A percentile compares a stretch with the other conserved stretches of the same genome.
phyloP scores from a whole-genome alignment of 1,284 basidiomycete genomes.

The Tranzscheliella williamsii region DNA sequence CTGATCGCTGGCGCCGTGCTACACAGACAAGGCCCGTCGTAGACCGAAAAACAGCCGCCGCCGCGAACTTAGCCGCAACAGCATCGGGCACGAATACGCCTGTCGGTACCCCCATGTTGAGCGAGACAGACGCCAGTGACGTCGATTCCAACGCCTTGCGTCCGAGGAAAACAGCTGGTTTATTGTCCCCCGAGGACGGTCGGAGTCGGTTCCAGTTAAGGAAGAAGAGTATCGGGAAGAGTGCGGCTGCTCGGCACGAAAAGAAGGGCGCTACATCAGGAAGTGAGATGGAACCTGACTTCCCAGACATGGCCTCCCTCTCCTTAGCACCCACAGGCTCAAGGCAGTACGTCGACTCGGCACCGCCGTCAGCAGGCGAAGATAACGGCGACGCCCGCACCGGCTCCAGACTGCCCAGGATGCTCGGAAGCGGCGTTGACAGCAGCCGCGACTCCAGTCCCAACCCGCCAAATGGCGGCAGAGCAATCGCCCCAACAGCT shows the following conservation, averaged over 20 bases:
- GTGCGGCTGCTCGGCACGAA: slow-evolving; percentile 19
- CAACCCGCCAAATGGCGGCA: slow-evolving; percentile 10
- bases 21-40: slow-evolving; percentile 25
- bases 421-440: slow-evolving; percentile 27
- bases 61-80: slow-evolving; percentile 3
- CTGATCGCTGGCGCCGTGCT: slow-evolving; percentile 37
- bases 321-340: slow-evolving; percentile 22
- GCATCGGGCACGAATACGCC: slow-evolving; percentile 14
- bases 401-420: slow-evolving; percentile 12
- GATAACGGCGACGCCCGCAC: slow-evolving; percentile 34
- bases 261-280: slow-evolving; percentile 35
- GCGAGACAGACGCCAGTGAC: slow-evolving; percentile 64
- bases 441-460: slow-evolving; percentile 40
- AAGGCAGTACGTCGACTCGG: slow-evolving; percentile 18
- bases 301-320: slow-evolving; percentile 42
- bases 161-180: slow-evolving; percentile 62
- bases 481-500: not conserved
- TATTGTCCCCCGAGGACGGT: slow-evolving; percentile 33
- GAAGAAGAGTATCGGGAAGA: slow-evolving; percentile 26
- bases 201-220: slow-evolving; percentile 31
- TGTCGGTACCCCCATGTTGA: slow-evolving; percentile 31
- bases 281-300: slow-evolving; percentile 44
- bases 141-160: slow-evolving; percentile 67
- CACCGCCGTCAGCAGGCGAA: slow-evolving; percentile 34
- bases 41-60: slow-evolving; percentile 8